phyloP scores from a whole-genome alignment of 306 rosid genomes.

The Datisca glomerata region DNA sequence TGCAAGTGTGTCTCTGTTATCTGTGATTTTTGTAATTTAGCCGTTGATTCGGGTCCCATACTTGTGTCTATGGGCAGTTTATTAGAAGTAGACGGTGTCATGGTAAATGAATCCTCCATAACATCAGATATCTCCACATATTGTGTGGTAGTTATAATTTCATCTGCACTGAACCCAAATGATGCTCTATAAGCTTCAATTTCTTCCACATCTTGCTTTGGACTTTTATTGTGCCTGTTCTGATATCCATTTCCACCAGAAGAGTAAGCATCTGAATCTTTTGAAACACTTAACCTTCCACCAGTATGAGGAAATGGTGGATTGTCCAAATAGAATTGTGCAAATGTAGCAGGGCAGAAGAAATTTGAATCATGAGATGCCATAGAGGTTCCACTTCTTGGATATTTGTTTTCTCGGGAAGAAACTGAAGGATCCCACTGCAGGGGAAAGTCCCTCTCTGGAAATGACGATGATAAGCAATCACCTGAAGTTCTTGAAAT shows the following conservation, averaged over 20 bases:
- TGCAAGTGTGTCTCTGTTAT: constrained; percentile 30
- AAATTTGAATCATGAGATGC: constrained; percentile 77
- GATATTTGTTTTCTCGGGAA: constrained; percentile 42
- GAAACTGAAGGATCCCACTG: constrained; percentile 66
- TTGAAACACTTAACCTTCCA: constrained; percentile 93
- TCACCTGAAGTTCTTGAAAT: constrained; percentile 59
- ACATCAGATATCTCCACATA: constrained; percentile 96
- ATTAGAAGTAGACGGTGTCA: constrained; percentile 60
- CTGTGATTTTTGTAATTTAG: constrained; percentile 38
- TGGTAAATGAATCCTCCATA: constrained; percentile 84
- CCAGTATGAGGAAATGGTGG: constrained; percentile 92
- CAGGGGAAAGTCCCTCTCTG: constrained; percentile 49
- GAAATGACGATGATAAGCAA: constrained; percentile 55
- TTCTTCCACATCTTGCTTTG: constrained; percentile 97
- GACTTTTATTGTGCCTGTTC: constrained; percentile 60
- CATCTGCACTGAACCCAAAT: constrained; percentile 99
- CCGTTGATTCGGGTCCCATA: constrained; percentile 38
- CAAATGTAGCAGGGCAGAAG: constrained; percentile 95
- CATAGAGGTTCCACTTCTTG: constrained; percentile 42
- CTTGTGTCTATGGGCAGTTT: constrained; percentile 46
- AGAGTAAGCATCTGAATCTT: constrained; percentile 83
- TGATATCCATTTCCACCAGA: constrained; percentile 75
- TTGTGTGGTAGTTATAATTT: constrained; percentile 71
- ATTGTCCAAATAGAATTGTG: constrained; percentile 89
- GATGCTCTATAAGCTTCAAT: constrained; percentile 98